Conservation (phyloP, 768 basidiomycete species). For the Pleurotus platypus region DNA sequence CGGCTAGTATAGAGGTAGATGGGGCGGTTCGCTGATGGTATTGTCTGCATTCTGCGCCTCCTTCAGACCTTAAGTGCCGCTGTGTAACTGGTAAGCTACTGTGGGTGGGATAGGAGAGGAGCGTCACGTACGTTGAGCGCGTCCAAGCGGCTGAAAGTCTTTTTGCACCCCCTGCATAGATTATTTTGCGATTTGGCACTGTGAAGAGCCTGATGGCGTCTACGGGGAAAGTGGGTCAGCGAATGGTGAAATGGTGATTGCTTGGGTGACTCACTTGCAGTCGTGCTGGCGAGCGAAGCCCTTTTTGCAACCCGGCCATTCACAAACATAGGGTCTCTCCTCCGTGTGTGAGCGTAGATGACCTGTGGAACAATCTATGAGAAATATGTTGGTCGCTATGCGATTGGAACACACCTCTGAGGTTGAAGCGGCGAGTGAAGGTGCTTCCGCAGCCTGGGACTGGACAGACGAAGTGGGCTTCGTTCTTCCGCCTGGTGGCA, state of each 20-base stretch:
- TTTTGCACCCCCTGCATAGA: slow-evolving; percentile 87
- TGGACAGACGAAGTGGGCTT: slow-evolving; percentile 90
- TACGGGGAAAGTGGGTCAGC: slow-evolving; percentile 21
- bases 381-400: no score
- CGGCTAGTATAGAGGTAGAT: not conserved
- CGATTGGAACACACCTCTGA: slow-evolving; percentile 53
- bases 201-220: slow-evolving; percentile 89
- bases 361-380: slow-evolving; percentile 38
- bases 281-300: slow-evolving; percentile 95
- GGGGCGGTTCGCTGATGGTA: slow-evolving; percentile 18
- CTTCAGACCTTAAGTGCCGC: slow-evolving; percentile 84
- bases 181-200: slow-evolving; percentile 80
- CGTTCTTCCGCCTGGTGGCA: slow-evolving; percentile 83
- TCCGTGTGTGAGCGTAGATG: slow-evolving; percentile 95
- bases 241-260: slow-evolving; percentile 3
- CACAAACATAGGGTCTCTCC: slow-evolving; percentile 90
- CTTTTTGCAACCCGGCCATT: slow-evolving; percentile 92
- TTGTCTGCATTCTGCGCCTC: slow-evolving; percentile 72
- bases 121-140: slow-evolving; percentile 80
- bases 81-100: slow-evolving; percentile 28
- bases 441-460: slow-evolving; percentile 95
- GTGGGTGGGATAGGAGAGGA: slow-evolving; percentile 14
- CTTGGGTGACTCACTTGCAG: slow-evolving; percentile 71
- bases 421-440: slow-evolving; percentile 91
- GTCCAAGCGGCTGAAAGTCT: slow-evolving; percentile 92